Conservation (phyloP, 345 rosid species). For the Citrus unshiu region DNA sequence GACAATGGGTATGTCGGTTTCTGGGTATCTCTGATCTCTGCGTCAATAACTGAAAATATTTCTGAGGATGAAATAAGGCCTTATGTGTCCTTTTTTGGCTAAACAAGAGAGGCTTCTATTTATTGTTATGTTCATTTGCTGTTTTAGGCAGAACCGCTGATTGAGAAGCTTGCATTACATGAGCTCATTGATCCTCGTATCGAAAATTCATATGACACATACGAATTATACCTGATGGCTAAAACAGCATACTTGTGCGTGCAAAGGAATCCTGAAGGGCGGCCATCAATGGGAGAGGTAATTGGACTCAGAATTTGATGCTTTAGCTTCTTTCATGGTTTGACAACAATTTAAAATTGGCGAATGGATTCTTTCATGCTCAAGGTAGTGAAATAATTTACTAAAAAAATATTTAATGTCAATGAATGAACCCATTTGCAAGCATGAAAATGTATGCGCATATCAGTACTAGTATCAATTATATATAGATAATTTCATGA, state of each 20-base stretch:
- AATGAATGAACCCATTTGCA: neutral
- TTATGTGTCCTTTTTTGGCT: neutral
- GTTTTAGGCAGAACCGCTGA: conserved; percentile 43
- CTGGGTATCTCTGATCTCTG: neutral
- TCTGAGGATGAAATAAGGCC: neutral
- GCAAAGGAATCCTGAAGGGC: conserved; percentile 46
- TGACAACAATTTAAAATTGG: neutral
- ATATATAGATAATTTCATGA: too few relatives aligned
- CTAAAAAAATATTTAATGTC: too few relatives aligned
- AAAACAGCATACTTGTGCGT: conserved; percentile 39
- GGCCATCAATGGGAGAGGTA: conserved; percentile 64
- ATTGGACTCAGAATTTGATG: neutral
- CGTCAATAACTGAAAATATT: neutral
- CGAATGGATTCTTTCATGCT: neutral
- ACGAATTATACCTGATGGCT: conserved; percentile 42
- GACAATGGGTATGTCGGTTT: conserved; percentile 50
- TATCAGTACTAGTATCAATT: neutral
- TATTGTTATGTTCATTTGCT: neutral
- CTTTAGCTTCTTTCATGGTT: neutral
- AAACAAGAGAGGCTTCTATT: neutral
- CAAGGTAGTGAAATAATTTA: too few relatives aligned
- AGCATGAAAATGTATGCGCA: neutral
- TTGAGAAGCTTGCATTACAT: conserved; percentile 43
- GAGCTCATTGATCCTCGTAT: conserved; percentile 45
- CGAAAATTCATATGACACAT: conserved; percentile 35